phyloP scores from a whole-genome alignment of 768 basidiomycete species.

The Auricularia sp. region DNA sequence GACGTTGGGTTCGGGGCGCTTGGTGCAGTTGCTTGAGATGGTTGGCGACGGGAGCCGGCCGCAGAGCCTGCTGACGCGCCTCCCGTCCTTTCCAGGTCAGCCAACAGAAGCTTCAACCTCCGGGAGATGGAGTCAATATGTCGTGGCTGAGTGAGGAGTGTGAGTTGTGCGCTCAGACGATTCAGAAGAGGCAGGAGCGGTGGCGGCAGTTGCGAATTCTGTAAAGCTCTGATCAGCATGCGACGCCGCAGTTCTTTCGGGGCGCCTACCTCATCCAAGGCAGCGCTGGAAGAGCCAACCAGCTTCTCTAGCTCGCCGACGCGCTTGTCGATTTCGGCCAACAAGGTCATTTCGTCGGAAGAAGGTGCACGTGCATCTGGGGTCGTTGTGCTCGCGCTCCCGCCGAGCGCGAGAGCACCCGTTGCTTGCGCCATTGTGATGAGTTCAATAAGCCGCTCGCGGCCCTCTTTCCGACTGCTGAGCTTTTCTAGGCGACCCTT shows the following conservation, averaged over 20 bases:
- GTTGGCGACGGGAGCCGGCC: conserved; percentile 8
- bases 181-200: conserved; percentile 76
- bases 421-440: not conserved
- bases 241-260: not conserved
- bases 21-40: conserved; percentile 11
- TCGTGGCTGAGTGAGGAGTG: conserved; percentile 85
- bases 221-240: conserved; percentile 1
- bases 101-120: conserved; percentile 81
- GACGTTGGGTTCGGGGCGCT: conserved; percentile 16
- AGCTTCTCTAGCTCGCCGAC: conserved; percentile 75
- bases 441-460: conserved; percentile 51
- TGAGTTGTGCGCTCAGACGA: conserved; percentile 75
- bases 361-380: not conserved
- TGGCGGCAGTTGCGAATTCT: conserved; percentile 66
- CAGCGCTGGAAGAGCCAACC: conserved; percentile 71
- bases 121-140: conserved; percentile 94
- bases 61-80: conserved; percentile 21
- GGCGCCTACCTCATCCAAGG: conserved; percentile 67
- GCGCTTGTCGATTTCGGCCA: conserved; percentile 74
- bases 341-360: conserved; percentile 30
- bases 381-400: not conserved
- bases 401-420: not conserved
- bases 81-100: conserved; percentile 82
- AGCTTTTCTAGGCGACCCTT: conserved; percentile 60
- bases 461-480: conserved; percentile 51